Percentiles rank a stretch among this genome's conserved stretches.
Evolutionary conservation across 2,329 filamentous ascomycete genomes (phyloP).

Genomic region (Arthrobotrys sinensis): DNA sequence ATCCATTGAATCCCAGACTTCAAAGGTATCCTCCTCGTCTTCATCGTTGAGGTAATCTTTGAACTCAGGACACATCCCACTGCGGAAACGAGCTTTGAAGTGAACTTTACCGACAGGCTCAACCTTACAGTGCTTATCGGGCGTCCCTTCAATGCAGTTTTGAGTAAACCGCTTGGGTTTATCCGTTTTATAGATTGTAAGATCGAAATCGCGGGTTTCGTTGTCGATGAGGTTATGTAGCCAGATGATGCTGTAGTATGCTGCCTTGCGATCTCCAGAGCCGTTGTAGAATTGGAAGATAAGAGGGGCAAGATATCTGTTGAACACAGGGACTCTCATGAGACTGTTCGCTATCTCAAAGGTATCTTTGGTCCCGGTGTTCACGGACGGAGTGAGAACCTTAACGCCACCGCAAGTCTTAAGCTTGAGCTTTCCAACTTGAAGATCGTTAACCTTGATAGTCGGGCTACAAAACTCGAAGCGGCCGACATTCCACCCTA

Average conservation of each 20-base stretch:
- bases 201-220: slow-evolving; percentile 81
- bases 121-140: slow-evolving; percentile 80
- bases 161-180: slow-evolving; percentile 84
- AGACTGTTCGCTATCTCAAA: slow-evolving; percentile 42
- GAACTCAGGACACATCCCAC: slow-evolving; percentile 90
- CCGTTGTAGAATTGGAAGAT: slow-evolving; percentile 85
- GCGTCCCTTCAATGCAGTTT: slow-evolving; percentile 90
- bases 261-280: slow-evolving; percentile 54
- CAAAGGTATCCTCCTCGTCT: slow-evolving; percentile 90
- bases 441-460: slow-evolving; percentile 76
- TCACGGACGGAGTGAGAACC: slow-evolving; percentile 67
- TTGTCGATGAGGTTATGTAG: slow-evolving; percentile 87
- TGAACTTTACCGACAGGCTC: slow-evolving; percentile 84
- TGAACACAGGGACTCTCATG: slow-evolving; percentile 86
- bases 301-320: slow-evolving; percentile 89
- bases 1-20: slow-evolving; percentile 84
- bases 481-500: slow-evolving; percentile 96
- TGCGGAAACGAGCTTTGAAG: slow-evolving; percentile 87
- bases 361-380: slow-evolving; percentile 22
- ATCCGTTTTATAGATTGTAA: slow-evolving; percentile 91
- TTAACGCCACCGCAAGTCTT: slow-evolving; percentile 57
- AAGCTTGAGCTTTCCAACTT: slow-evolving; percentile 52
- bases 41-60: slow-evolving; percentile 89
- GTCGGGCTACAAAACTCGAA: slow-evolving; percentile 85
- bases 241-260: slow-evolving; percentile 83